These are phyloP conservation scores for Aspergillus vadensis DNA, from an alignment of 2,329 filamentous ascomycete genomes.

Conservation along the genomic window DNA sequence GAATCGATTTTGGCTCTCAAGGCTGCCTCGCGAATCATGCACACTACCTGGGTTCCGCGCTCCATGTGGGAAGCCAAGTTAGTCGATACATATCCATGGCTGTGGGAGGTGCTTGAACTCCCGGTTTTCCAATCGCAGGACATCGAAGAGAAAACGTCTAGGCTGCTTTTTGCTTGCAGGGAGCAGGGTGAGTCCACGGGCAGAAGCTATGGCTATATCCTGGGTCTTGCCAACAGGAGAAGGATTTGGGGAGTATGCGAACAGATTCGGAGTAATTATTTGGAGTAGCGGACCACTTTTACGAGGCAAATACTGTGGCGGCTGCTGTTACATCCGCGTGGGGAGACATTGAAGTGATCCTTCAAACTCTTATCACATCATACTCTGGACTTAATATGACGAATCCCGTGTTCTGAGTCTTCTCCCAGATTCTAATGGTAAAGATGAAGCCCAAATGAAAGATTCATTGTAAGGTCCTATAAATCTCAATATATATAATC, in stretches of 20 bases:
- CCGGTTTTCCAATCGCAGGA: conserved; percentile 4
- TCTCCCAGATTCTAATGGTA: no score
- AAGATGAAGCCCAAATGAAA: no score
- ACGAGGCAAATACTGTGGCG: no score
- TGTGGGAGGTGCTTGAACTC: conserved; percentile 3
- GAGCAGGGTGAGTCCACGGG: neutral
- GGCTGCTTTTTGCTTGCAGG: neutral
- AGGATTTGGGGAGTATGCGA: conserved; percentile 11
- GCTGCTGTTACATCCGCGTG: no score
- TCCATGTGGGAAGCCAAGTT: conserved; percentile 3
- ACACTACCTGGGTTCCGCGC: neutral
- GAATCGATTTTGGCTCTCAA: conserved; percentile 3
- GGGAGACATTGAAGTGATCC: no score
- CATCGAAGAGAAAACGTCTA: neutral
- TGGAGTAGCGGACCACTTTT: conserved; percentile 4
- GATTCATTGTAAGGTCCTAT: no score
- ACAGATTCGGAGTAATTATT: conserved; percentile 3
- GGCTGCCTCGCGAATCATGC: neutral
- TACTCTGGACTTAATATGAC: no score
- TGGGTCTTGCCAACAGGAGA: conserved; percentile 7
- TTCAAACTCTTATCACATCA: no score
- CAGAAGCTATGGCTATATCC: neutral
- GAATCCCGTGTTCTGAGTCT: no score
- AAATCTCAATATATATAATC: no score
- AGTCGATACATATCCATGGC: conserved; percentile 4